Conservation (phyloP, 1,139 yeast species). For the Blastobotrys illinoisensis region DNA sequence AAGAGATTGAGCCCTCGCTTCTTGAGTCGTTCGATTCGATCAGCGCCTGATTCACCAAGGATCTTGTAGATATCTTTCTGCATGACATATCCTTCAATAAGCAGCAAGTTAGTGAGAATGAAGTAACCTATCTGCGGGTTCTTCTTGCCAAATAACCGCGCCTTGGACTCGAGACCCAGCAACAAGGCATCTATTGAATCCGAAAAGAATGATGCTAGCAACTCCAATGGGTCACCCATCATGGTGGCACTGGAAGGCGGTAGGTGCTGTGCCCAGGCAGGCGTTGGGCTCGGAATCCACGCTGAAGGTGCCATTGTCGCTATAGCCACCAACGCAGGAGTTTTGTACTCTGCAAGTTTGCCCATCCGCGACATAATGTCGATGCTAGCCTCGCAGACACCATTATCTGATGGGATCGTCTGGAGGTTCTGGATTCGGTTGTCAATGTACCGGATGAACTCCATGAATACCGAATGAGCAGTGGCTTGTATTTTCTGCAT, state of each 20-base stretch:
- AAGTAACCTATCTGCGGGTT: conserved; percentile 54
- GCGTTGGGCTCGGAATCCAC: conserved; percentile 55
- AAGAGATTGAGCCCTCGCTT: conserved; percentile 73
- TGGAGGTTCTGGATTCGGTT: conserved; percentile 41
- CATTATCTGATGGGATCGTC: conserved; percentile 52
- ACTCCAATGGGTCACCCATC: conserved; percentile 39
- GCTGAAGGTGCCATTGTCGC: conserved; percentile 45
- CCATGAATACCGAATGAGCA: conserved; percentile 47
- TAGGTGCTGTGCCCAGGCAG: conserved; percentile 24
- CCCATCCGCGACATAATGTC: conserved; percentile 61
- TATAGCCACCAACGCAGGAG: conserved; percentile 51
- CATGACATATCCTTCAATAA: conserved; percentile 69
- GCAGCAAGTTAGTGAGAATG: conserved; percentile 62
- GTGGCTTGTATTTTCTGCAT: conserved; percentile 22
- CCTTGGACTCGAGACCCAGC: conserved; percentile 54
- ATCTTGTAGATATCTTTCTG: conserved; percentile 52
- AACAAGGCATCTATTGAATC: conserved; percentile 73
- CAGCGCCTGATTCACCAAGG: conserved; percentile 60
- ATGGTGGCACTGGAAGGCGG: conserved; percentile 23
- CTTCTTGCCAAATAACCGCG: conserved; percentile 36
- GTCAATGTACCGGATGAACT: conserved; percentile 53
- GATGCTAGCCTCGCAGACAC: conserved; percentile 64
- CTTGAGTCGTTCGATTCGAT: conserved; percentile 61
- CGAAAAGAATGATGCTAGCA: conserved; percentile 60
- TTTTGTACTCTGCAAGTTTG: conserved; percentile 57